phyloP scores from a whole-genome alignment of 108 stramenopile species.

The Discostella stelligeroides region DNA sequence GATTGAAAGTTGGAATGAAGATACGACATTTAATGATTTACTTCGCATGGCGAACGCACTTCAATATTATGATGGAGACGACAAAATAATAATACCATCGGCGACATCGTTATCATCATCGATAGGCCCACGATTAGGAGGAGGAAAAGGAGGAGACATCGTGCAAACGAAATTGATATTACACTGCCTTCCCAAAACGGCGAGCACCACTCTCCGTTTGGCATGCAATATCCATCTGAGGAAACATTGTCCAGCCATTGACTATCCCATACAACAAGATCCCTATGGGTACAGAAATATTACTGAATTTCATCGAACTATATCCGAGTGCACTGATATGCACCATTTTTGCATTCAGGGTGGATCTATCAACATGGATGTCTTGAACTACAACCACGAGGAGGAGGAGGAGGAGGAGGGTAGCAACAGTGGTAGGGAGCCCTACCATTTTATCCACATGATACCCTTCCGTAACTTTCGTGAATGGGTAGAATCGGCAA shows the following conservation, averaged over 20 bases:
- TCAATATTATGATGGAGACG: not conserved
- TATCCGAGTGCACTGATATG: slow-evolving; percentile 9
- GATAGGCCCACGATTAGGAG: not conserved
- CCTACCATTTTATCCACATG: slow-evolving; percentile 30
- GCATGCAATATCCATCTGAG: slow-evolving; percentile 16
- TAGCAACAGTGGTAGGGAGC: slow-evolving; percentile 7
- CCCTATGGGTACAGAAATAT: slow-evolving; percentile 35
- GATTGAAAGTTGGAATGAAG: slow-evolving; percentile 17
- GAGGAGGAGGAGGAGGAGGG: not conserved
- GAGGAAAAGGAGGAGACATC: not conserved
- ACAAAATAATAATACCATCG: slow-evolving; percentile 1
- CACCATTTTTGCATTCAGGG: slow-evolving; percentile 46
- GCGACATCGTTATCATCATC: not conserved
- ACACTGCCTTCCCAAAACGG: slow-evolving; percentile 42
- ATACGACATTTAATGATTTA: slow-evolving; percentile 22
- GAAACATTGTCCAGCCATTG: slow-evolving; percentile 4
- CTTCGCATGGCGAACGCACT: slow-evolving; percentile 1
- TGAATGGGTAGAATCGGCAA: slow-evolving; percentile 37
- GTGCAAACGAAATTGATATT: slow-evolving; percentile 22
- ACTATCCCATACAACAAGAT: slow-evolving; percentile 11
- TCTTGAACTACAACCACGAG: slow-evolving; percentile 31
- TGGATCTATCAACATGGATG: slow-evolving; percentile 27
- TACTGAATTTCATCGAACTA: slow-evolving; percentile 17
- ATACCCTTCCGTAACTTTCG: slow-evolving; percentile 40
- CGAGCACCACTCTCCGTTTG: slow-evolving; percentile 31